Evolutionary conservation across 331 rosid genomes (phyloP).

Genomic region (Cucumis variabilis): DNA sequence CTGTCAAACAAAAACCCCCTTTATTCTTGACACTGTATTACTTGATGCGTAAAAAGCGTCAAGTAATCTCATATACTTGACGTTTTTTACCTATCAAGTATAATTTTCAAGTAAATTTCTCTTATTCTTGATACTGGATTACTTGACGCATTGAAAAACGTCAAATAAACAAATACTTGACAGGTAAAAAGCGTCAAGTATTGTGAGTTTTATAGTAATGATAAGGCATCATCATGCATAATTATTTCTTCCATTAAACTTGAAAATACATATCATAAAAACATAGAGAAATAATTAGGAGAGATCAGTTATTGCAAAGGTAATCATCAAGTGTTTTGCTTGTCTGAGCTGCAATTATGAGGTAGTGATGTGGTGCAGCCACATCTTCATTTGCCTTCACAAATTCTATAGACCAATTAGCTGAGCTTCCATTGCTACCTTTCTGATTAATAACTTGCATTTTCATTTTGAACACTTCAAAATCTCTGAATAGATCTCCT

Average conservation of each 20-base stretch:
- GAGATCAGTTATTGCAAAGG: not conserved
- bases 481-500: constrained; percentile 32
- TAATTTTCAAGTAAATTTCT: too few species aligned
- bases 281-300: not conserved
- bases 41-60: too few species aligned
- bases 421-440: not conserved
- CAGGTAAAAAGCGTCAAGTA: too few species aligned
- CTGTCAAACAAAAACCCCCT: too few species aligned
- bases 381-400: not conserved
- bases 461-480: constrained; percentile 19
- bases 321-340: constrained; percentile 2
- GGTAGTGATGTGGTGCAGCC: not conserved
- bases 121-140: too few species aligned
- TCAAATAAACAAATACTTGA: too few species aligned
- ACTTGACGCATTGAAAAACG: too few species aligned
- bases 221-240: not conserved
- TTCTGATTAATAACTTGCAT: not conserved
- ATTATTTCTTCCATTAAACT: not conserved
- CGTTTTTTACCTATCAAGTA: too few species aligned
- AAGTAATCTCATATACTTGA: too few species aligned
- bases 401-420: not conserved
- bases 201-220: too few species aligned
- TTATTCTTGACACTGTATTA: too few species aligned
- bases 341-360: not conserved
- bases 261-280: not conserved